Evolutionary conservation across 2,329 filamentous ascomycete genomes (phyloP).

Genomic region (Hypoxylon sp.): DNA sequence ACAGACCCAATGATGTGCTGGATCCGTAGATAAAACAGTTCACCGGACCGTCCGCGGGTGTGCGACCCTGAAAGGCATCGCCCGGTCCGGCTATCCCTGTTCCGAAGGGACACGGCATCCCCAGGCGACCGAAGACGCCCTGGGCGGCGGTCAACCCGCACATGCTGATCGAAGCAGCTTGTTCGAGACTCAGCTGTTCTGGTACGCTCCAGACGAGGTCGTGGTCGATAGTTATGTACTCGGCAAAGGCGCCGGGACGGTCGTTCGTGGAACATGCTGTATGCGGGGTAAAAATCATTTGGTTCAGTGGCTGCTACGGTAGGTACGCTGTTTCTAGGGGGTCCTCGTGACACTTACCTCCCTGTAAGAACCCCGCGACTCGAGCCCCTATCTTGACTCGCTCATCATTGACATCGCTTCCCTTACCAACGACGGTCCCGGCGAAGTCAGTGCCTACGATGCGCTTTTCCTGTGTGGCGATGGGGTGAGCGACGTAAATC

Average conservation of each 20-base stretch:
- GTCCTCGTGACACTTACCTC: conserved; percentile 8
- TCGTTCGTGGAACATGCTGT: conserved; percentile 26
- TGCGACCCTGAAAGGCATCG: conserved; percentile 6
- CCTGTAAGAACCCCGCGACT: conserved; percentile 21
- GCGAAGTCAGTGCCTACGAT: conserved; percentile 18
- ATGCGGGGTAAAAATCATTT: background rate
- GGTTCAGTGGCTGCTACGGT: background rate
- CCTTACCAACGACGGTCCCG: conserved; percentile 9
- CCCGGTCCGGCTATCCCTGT: background rate
- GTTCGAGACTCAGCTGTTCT: conserved; percentile 6
- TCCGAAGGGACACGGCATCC: conserved; percentile 14
- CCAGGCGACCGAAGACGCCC: conserved; percentile 13
- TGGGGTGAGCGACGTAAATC: conserved; percentile 10
- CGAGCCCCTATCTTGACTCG: conserved; percentile 5
- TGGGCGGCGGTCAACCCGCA: conserved; percentile 12
- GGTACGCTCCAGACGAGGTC: conserved; percentile 20
- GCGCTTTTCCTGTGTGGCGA: conserved; percentile 10
- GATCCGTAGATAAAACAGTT: conserved; percentile 28
- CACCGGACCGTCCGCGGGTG: background rate
- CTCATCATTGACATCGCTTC: background rate
- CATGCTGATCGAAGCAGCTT: conserved; percentile 10
- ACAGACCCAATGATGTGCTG: conserved; percentile 18
- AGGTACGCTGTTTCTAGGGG: background rate
- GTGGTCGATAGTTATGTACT: conserved; percentile 13
- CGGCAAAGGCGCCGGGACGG: conserved; percentile 25